Base-by-base conservation (phyloP, 768 basidiomycete species). In the Epithele typhae region DNA sequence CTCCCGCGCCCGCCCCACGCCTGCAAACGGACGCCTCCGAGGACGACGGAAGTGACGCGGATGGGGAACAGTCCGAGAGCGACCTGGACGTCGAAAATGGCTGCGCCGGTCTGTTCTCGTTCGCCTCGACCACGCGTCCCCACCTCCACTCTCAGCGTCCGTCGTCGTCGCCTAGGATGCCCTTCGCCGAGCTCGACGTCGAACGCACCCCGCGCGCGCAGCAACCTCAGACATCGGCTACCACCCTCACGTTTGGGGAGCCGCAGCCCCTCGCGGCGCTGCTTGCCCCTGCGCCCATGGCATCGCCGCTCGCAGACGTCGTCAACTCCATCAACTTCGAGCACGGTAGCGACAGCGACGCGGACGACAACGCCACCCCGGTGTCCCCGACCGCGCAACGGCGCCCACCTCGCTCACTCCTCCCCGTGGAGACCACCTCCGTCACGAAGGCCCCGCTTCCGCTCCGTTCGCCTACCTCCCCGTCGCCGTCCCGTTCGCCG, bases 261-360 rank as follows among this genome's bases (percentile, higher is more conserved):
- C 36, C 40, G 32, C 21, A 11, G 25, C 39, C 43, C 1, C 37
- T 53, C 18, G 40, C 21, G 9, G 43, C 43, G 18, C 17, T 53
- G 43, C 35, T 25, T 25, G 42, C 18, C 14, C 42, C 45, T 38
- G 45, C 50, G 24, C 60, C 64, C 1, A 25, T 46, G 10, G 54
- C 52, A 19, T 56, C 61, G 8, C 64, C 65, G 4, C 52, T 66
- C 11, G 55, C 62, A 17, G 56, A 59, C 37, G 56, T 63, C n/a
- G 58, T 62, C 45, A 66, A 61, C 52, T 57, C 61, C 0, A 61
- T 60, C 34, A 64, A 64, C 42, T 40, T 59, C 33, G 40, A 58
- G 15, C 44, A 51, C 5, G 22, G 51, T 37, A 12, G 45, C 32
- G 23, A 7, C 27, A 30, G 27, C 12, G 9, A 57, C 3, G 45